Percentiles rank a stretch among this genome's conserved stretches.
Evolutionary conservation across 441 rosid genomes (phyloP).

Genomic region (Populus trichocarpa): DNA sequence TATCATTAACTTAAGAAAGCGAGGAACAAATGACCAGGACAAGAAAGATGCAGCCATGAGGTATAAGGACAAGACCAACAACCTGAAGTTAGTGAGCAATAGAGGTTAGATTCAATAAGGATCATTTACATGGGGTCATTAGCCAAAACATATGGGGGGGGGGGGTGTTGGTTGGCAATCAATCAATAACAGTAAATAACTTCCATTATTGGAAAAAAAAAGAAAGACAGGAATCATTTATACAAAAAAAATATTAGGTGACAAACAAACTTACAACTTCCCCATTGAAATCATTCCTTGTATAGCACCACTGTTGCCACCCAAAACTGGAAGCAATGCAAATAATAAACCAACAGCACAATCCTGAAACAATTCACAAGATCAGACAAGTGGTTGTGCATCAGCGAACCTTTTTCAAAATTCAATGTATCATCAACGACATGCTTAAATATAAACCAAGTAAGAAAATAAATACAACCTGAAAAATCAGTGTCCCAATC

Average conservation of each 20-base stretch:
- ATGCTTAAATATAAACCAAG: slow-evolving; percentile 7
- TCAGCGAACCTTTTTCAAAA: slow-evolving; percentile 13
- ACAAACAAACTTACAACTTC: slow-evolving; percentile 65
- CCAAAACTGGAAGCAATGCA: slow-evolving; percentile 95
- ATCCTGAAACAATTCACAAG: slow-evolving; percentile 49
- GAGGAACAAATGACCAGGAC: slow-evolving; percentile 96
- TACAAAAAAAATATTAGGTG: neutral
- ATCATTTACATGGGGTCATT: slow-evolving; percentile 8
- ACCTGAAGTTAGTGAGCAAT: slow-evolving; percentile 43
- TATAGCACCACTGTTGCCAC: slow-evolving; percentile 81
- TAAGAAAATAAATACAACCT: slow-evolving; percentile 46
- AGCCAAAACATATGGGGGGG: neutral
- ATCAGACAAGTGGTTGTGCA: slow-evolving; percentile 21
- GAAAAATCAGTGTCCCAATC: slow-evolving; percentile 93
- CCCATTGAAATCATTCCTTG: slow-evolving; percentile 94
- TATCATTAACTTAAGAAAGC: slow-evolving; percentile 91
- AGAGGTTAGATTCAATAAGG: slow-evolving; percentile 11
- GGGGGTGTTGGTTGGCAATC: neutral
- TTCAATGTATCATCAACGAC: slow-evolving; percentile 12
- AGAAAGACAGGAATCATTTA: neutral
- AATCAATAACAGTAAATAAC: neutral
- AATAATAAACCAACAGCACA: slow-evolving; percentile 94
- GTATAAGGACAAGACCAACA: slow-evolving; percentile 69
- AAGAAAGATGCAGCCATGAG: slow-evolving; percentile 69
- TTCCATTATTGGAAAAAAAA: neutral